Conservation (phyloP, 805 yeast genomes). For the Starmerella cellae region DNA sequence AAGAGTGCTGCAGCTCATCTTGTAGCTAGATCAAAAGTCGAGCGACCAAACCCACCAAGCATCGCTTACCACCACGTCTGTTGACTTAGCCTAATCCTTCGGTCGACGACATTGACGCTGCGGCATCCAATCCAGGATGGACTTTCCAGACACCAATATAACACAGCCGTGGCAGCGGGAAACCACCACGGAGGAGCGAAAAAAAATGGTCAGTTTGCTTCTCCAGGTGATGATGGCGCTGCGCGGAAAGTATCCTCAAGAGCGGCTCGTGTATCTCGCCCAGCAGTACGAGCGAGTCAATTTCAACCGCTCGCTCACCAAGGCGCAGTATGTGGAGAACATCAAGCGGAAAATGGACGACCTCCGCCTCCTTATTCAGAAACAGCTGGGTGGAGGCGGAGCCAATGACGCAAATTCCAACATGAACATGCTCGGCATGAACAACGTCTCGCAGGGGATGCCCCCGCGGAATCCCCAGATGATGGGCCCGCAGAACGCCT, state of each 20-base stretch:
- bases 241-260: slow-evolving; percentile 23
- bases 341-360: slow-evolving; percentile 12
- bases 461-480: background rate
- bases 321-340: slow-evolving; percentile 20
- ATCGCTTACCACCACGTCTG: background rate
- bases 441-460: background rate
- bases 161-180: slow-evolving; percentile 18
- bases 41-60: background rate
- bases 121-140: background rate
- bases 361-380: slow-evolving; percentile 9
- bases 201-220: slow-evolving; percentile 13
- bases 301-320: slow-evolving; percentile 23
- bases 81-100: background rate
- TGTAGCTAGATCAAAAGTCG: no score
- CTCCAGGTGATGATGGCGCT: slow-evolving; percentile 18
- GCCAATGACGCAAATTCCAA: background rate
- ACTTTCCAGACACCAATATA: background rate
- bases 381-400: slow-evolving; percentile 1
- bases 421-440: background rate
- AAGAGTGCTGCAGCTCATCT: background rate
- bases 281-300: slow-evolving; percentile 25
- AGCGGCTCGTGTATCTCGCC: slow-evolving; percentile 25
- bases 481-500: background rate
- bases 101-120: background rate
- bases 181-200: slow-evolving; percentile 17